phyloP scores from a whole-genome alignment of 2,329 filamentous ascomycete species.

The Beauveria sp. region DNA sequence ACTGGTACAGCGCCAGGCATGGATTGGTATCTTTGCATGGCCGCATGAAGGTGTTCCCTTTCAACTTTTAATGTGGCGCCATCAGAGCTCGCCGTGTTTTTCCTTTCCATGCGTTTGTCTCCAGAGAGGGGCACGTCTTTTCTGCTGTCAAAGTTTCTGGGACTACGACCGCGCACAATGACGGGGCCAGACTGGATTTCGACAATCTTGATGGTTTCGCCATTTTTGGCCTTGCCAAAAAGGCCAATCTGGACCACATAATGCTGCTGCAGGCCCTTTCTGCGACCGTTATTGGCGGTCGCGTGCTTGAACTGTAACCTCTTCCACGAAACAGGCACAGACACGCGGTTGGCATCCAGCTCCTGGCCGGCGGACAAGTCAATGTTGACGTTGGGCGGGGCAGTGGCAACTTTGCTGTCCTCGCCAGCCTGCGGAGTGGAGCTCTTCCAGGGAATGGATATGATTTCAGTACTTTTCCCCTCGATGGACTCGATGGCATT shows the following conservation, averaged over 20 bases:
- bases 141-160: constrained; percentile 85
- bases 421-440: constrained; percentile 47
- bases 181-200: constrained; percentile 89
- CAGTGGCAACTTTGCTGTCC: constrained; percentile 39
- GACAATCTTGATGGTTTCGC: constrained; percentile 66
- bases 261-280: constrained; percentile 92
- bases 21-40: constrained; percentile 20
- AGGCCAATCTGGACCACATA: constrained; percentile 85
- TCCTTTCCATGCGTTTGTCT: constrained; percentile 40
- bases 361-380: constrained; percentile 53
- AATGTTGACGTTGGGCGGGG: constrained; percentile 47
- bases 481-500: constrained; percentile 88
- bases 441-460: constrained; percentile 94
- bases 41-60: constrained; percentile 23
- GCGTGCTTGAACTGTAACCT: constrained; percentile 91
- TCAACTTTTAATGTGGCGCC: constrained; percentile 26
- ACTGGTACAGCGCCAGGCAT: constrained; percentile 10
- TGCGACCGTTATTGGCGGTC: constrained; percentile 88
- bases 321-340: constrained; percentile 86
- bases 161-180: constrained; percentile 87
- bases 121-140: constrained; percentile 72
- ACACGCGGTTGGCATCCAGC: constrained; percentile 72
- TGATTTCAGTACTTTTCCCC: constrained; percentile 85
- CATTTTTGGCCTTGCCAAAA: constrained; percentile 61
- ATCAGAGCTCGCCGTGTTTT: constrained; percentile 31